These are phyloP conservation scores for Amanita thiersii DNA, from an alignment of 768 basidiomycete species.

Conservation along the genomic window DNA sequence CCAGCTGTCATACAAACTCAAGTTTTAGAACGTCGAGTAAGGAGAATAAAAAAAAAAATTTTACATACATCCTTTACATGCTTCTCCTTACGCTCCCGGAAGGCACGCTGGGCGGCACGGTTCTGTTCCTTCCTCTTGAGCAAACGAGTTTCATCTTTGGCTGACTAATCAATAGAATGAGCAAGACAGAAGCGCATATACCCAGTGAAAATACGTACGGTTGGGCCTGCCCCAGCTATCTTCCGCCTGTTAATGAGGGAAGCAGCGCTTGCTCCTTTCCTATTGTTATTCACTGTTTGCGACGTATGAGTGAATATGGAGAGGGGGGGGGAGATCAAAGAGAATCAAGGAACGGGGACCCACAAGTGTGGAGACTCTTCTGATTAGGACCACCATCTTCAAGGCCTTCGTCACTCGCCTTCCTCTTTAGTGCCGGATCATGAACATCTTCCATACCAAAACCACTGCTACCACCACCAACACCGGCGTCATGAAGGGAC, in stretches of 20 bases:
- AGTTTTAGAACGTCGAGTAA: slow-evolving; percentile 5
- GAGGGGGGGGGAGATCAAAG: background rate
- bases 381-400: slow-evolving; percentile 58
- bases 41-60: slow-evolving; percentile 6
- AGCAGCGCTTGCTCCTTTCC: slow-evolving; percentile 17
- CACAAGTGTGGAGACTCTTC: slow-evolving; percentile 61
- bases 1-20: slow-evolving; percentile 49
- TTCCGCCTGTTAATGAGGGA: slow-evolving; percentile 23
- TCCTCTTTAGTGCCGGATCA: slow-evolving; percentile 61
- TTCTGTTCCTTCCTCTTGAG: slow-evolving; percentile 96
- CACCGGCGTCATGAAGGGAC: slow-evolving; percentile 23
- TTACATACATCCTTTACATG: slow-evolving; percentile 89
- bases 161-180: slow-evolving; percentile 14
- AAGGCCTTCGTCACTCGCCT: slow-evolving; percentile 60
- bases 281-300: slow-evolving; percentile 17
- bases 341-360: too few species aligned
- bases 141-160: slow-evolving; percentile 66
- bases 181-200: slow-evolving; percentile 1
- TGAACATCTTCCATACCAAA: too few species aligned
- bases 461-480: slow-evolving; percentile 20
- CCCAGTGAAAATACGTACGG: slow-evolving; percentile 14
- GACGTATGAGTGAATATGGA: background rate
- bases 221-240: slow-evolving; percentile 20
- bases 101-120: slow-evolving; percentile 92
- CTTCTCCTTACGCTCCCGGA: slow-evolving; percentile 94